phyloP scores from a whole-genome alignment of 2,329 filamentous ascomycete genomes.

The Colletotrichum sp. region DNA sequence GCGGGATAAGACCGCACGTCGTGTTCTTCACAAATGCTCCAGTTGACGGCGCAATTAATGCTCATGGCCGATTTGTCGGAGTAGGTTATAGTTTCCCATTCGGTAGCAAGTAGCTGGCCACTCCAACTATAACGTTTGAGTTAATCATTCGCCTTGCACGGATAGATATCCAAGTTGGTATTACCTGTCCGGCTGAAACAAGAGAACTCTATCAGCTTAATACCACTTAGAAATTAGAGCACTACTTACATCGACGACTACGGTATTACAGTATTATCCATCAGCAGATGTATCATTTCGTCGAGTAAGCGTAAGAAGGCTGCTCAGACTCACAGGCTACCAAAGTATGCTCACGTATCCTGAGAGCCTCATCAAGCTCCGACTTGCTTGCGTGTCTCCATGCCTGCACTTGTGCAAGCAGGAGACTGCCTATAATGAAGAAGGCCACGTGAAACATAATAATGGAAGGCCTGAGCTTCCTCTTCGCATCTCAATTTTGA shows the following conservation, averaged over 20 bases:
- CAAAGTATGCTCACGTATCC: constrained; percentile 26
- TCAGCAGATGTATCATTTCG: not conserved
- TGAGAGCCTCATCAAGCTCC: constrained; percentile 10
- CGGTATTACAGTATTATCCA: not conserved
- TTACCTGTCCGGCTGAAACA: not conserved
- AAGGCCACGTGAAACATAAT: not conserved
- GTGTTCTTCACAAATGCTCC: constrained; percentile 42
- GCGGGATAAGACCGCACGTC: constrained; percentile 50
- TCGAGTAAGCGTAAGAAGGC: not conserved
- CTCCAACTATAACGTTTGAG: constrained; percentile 8
- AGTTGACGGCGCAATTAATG: constrained; percentile 43
- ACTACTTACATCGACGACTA: not conserved
- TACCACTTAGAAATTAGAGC: not conserved
- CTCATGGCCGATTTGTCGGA: constrained; percentile 26
- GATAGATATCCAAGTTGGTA: not conserved
- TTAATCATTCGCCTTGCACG: not conserved
- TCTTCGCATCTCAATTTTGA: not conserved
- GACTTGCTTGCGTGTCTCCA: not conserved
- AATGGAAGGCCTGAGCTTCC: not conserved
- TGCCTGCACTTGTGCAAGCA: not conserved
- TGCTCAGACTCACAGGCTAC: constrained; percentile 35
- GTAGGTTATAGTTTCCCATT: constrained; percentile 19
- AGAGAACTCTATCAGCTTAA: not conserved
- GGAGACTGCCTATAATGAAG: not conserved
- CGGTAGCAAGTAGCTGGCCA: constrained; percentile 18